Percentiles rank a stretch among this genome's conserved stretches.
Evolutionary conservation across 1,284 basidiomycete species (phyloP).

Genomic region (Irpex rosettiformis): DNA sequence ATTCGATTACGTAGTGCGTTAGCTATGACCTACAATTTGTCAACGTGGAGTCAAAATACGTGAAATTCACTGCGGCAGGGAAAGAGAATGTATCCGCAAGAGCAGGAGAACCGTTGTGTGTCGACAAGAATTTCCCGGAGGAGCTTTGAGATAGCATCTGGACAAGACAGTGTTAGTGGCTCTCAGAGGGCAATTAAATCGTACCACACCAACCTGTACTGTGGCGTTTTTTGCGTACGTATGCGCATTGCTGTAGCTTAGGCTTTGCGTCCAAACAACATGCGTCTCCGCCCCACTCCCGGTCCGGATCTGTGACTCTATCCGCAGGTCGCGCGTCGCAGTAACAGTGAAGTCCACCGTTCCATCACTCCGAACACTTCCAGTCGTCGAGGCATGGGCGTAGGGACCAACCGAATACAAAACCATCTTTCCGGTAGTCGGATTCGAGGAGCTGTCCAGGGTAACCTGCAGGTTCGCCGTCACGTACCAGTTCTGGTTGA

Average conservation of each 20-base stretch:
- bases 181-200: background rate
- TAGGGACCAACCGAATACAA: conserved; percentile 44
- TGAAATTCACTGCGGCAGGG: conserved; percentile 61
- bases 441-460: conserved; percentile 51
- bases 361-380: conserved; percentile 35
- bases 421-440: conserved; percentile 61
- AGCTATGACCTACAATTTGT: conserved; percentile 43
- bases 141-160: conserved; percentile 64
- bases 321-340: conserved; percentile 46
- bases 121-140: conserved; percentile 50
- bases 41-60: conserved; percentile 39
- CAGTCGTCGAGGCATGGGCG: conserved; percentile 39
- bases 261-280: conserved; percentile 51
- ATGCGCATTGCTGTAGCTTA: conserved; percentile 53
- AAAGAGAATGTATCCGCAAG: conserved; percentile 63
- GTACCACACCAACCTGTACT: conserved; percentile 39
- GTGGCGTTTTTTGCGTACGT: conserved; percentile 44
- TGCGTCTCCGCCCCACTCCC: conserved; percentile 50
- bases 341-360: conserved; percentile 52
- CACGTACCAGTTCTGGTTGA: conserved; percentile 72
- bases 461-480: conserved; percentile 65
- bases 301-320: conserved; percentile 52
- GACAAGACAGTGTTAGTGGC: background rate
- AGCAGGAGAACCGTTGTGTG: conserved; percentile 52
- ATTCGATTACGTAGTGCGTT: background rate